Evolutionary conservation across 768 basidiomycete species (phyloP).

Genomic region (Russula sp.): DNA sequence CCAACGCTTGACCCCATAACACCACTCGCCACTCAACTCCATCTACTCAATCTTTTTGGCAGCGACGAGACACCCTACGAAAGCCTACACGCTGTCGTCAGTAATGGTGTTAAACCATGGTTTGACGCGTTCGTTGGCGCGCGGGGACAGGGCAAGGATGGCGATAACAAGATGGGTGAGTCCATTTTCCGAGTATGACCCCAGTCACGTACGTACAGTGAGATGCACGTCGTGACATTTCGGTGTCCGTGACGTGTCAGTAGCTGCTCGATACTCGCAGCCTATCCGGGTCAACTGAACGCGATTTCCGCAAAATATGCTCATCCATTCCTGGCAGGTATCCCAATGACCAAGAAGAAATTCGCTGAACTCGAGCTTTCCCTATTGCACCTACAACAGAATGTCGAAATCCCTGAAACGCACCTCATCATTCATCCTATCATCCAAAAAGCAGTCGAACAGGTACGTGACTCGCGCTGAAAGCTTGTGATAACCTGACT

Average conservation of each 20-base stretch:
- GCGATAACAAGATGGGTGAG: conserved; percentile 76
- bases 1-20: conserved; percentile 73
- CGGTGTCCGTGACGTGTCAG: background rate
- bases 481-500: background rate
- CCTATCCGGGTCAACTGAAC: background rate
- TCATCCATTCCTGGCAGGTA: conserved; percentile 40
- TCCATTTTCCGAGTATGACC: background rate
- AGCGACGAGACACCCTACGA: conserved; percentile 91
- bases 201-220: background rate
- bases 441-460: conserved; percentile 83
- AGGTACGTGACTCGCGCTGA: conserved; percentile 25
- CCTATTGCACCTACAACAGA: conserved; percentile 92
- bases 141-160: conserved; percentile 67
- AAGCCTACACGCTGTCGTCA: conserved; percentile 90
- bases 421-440: conserved; percentile 87
- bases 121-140: conserved; percentile 96
- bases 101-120: conserved; percentile 94
- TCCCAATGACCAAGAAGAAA: conserved; percentile 99
- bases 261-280: background rate
- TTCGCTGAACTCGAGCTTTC: conserved; percentile 97
- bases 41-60: conserved; percentile 88
- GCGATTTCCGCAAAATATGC: background rate
- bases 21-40: conserved; percentile 80
- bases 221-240: background rate
- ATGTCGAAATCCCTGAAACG: conserved; percentile 98